phyloP scores from a whole-genome alignment of 2,329 filamentous ascomycete species.

The Cladophialophora yegresii region DNA sequence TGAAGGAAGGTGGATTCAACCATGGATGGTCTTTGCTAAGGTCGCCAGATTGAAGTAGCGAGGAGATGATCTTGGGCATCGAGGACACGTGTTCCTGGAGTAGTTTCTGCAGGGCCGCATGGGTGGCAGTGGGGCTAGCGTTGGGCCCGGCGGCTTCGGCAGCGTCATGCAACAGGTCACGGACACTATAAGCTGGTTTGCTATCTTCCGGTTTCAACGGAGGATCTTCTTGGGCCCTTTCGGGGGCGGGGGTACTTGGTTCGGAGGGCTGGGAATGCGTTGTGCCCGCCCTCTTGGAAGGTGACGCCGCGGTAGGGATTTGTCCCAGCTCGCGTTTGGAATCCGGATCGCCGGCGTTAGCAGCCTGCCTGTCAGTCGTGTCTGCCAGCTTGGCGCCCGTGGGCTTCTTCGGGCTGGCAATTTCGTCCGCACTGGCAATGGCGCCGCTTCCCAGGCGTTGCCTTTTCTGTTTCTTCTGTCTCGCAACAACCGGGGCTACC shows the following conservation, averaged over 20 bases:
- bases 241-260: conserved; percentile 14
- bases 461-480: conserved; percentile 61
- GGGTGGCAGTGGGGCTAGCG: conserved; percentile 18
- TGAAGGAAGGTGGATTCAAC: conserved; percentile 44
- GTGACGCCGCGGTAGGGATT: background rate
- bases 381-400: conserved; percentile 5
- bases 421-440: conserved; percentile 19
- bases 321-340: conserved; percentile 16
- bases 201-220: conserved; percentile 14
- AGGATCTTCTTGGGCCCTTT: conserved; percentile 22
- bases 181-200: conserved; percentile 29
- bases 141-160: conserved; percentile 17
- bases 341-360: background rate
- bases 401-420: background rate
- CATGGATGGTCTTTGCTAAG: conserved; percentile 45
- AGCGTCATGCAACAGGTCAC: conserved; percentile 33
- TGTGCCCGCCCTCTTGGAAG: conserved; percentile 1
- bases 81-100: conserved; percentile 31
- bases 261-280: conserved; percentile 10
- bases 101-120: conserved; percentile 25
- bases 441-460: conserved; percentile 23
- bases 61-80: conserved; percentile 32
- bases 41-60: conserved; percentile 33
- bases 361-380: conserved; percentile 1
- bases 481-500: conserved; percentile 61